These are phyloP conservation scores for Alternaria hordeiaustralica DNA, from an alignment of 2,329 filamentous ascomycete genomes.

Conservation along the genomic window DNA sequence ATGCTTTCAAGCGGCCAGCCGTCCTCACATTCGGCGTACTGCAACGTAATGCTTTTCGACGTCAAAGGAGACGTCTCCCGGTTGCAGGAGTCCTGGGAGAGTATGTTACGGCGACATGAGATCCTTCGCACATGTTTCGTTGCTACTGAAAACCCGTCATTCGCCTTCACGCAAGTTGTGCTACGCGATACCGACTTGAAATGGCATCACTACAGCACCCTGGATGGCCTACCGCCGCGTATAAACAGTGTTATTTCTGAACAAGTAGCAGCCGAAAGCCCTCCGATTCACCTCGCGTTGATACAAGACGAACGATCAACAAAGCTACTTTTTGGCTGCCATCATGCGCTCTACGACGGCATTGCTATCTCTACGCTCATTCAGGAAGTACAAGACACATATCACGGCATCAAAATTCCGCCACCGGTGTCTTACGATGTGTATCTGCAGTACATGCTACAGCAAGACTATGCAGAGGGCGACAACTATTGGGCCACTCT, in stretches of 20 bases:
- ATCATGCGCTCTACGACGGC: constrained; percentile 89
- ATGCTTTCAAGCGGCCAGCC: constrained; percentile 72
- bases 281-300: constrained; percentile 48
- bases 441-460: constrained; percentile 68
- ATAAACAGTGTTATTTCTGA: constrained; percentile 54
- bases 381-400: constrained; percentile 70
- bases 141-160: constrained; percentile 64
- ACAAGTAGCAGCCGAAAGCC: constrained; percentile 48
- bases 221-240: constrained; percentile 49
- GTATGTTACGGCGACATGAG: constrained; percentile 69
- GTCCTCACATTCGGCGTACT: constrained; percentile 64
- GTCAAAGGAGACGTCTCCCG: constrained; percentile 58
- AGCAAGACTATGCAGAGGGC: constrained; percentile 55
- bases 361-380: constrained; percentile 75
- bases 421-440: constrained; percentile 62
- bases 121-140: constrained; percentile 81
- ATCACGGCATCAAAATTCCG: constrained; percentile 57
- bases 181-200: constrained; percentile 56
- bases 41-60: constrained; percentile 73
- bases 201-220: constrained; percentile 46
- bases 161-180: constrained; percentile 76
- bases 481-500: constrained; percentile 71
- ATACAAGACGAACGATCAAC: constrained; percentile 23
- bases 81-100: constrained; percentile 67
- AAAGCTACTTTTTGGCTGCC: constrained; percentile 62